Percentiles rank a stretch among this genome's conserved stretches.
Conservation (phyloP, 1,284 basidiomycete genomes). For the Ustilago esculenta region DNA sequence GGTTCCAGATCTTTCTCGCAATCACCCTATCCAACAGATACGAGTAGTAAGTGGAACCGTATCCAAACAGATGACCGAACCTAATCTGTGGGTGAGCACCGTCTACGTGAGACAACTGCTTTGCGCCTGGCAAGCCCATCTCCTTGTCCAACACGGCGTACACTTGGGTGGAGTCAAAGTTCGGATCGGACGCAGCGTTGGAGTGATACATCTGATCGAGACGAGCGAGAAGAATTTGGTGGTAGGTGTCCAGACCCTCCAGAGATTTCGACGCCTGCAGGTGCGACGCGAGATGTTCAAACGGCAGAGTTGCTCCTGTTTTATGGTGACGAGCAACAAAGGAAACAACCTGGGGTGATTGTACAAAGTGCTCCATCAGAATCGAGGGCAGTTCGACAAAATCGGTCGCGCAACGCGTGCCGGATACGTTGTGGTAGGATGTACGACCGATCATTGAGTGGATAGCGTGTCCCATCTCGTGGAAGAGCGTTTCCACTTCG, state of each 20-base stretch:
- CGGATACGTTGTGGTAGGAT: conserved; percentile 96
- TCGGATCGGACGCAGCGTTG: conserved; percentile 64
- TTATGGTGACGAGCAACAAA: conserved; percentile 75
- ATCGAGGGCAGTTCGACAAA: conserved; percentile 98
- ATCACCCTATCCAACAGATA: conserved; percentile 96
- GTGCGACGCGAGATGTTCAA: conserved; percentile 71
- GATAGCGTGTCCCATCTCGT: conserved; percentile 99
- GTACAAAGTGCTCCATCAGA: conserved; percentile 95
- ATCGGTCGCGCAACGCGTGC: conserved; percentile 97
- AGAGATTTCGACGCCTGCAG: conserved; percentile 41
- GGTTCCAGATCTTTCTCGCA: conserved; percentile 85
- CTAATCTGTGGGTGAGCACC: conserved; percentile 79
- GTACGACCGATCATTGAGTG: conserved; percentile 99
- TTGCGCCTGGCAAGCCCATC: conserved; percentile 39
- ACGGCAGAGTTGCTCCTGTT: conserved; percentile 77
- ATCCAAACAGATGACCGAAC: conserved; percentile 94
- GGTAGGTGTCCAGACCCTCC: conserved; percentile 79
- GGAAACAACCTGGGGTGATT: conserved; percentile 81
- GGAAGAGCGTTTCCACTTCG: conserved; percentile 93
- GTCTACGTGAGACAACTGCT: conserved; percentile 19
- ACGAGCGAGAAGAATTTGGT: conserved; percentile 87
- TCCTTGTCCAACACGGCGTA: conserved; percentile 64
- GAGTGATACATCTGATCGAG: conserved; percentile 94
- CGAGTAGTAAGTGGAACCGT: conserved; percentile 96
- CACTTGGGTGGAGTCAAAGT: conserved; percentile 74